phyloP scores from a whole-genome alignment of 345 rosid species.

The Aquilaria sinensis region DNA sequence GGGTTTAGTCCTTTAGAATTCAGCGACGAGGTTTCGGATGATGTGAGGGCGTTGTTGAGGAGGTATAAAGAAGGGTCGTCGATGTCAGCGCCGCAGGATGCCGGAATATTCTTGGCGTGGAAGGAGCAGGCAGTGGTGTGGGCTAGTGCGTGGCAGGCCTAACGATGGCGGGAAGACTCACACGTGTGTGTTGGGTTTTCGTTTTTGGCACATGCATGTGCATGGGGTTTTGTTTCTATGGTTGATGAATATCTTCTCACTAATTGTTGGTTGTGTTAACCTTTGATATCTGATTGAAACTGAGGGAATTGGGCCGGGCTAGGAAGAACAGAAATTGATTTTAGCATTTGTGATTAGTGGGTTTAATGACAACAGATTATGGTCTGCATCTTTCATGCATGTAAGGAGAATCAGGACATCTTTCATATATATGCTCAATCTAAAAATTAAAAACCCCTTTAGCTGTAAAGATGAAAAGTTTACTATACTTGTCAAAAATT shows the following conservation, averaged over 20 bases:
- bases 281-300: too few species aligned
- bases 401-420: background rate
- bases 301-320: constrained; percentile 16
- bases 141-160: constrained; percentile 95
- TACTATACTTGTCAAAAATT: too few species aligned
- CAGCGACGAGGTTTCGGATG: constrained; percentile 91
- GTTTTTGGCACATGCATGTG: constrained; percentile 51
- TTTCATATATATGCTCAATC: too few species aligned
- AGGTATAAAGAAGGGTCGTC: constrained; percentile 96
- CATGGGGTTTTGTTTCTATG: constrained; percentile 17
- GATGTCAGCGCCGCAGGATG: constrained; percentile 26
- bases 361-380: too few species aligned
- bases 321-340: constrained; percentile 17
- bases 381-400: background rate
- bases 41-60: constrained; percentile 81
- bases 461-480: too few species aligned
- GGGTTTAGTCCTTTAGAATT: constrained; percentile 44
- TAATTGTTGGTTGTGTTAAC: background rate
- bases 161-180: constrained; percentile 15
- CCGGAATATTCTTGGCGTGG: constrained; percentile 92
- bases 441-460: too few species aligned
- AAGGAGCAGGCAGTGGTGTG: constrained; percentile 94
- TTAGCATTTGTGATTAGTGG: constrained; percentile 15
- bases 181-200: constrained; percentile 32
- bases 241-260: constrained; percentile 10